Conservation (phyloP, 1,284 basidiomycete species). For the Cerrena zonata region DNA sequence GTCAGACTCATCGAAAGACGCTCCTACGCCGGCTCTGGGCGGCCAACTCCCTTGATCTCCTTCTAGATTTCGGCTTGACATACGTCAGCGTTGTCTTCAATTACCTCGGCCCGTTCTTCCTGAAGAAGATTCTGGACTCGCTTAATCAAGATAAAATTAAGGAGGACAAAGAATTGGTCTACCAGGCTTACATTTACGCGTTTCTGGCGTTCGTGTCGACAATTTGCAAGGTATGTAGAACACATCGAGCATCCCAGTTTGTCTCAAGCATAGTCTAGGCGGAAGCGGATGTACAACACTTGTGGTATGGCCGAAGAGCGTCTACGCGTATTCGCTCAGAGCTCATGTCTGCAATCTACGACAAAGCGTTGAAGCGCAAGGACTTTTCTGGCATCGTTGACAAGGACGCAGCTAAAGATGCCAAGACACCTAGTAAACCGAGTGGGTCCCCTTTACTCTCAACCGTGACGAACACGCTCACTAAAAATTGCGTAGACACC, state of each 20-base stretch:
- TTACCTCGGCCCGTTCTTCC: slow-evolving; percentile 64
- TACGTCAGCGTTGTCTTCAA: slow-evolving; percentile 61
- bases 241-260: no score
- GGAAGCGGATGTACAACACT: slow-evolving; percentile 68
- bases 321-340: slow-evolving; percentile 64
- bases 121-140: slow-evolving; percentile 53
- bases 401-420: slow-evolving; percentile 33
- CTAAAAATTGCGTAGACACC: not conserved
- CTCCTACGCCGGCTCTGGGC: slow-evolving; percentile 60
- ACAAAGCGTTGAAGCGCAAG: slow-evolving; percentile 81
- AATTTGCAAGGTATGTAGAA: slow-evolving; percentile 40
- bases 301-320: slow-evolving; percentile 75
- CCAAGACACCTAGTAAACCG: slow-evolving; percentile 12
- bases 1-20: slow-evolving; percentile 34
- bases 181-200: slow-evolving; percentile 68
- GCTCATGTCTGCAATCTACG: slow-evolving; percentile 80
- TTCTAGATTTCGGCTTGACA: slow-evolving; percentile 64
- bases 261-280: no score
- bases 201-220: slow-evolving; percentile 58
- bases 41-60: slow-evolving; percentile 70
- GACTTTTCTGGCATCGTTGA: slow-evolving; percentile 78
- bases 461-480: not conserved
- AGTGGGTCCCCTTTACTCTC: not conserved
- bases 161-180: slow-evolving; percentile 38
- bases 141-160: slow-evolving; percentile 24